Evolutionary conservation across 331 rosid species (phyloP).

Genomic region (Cydonia oblonga): DNA sequence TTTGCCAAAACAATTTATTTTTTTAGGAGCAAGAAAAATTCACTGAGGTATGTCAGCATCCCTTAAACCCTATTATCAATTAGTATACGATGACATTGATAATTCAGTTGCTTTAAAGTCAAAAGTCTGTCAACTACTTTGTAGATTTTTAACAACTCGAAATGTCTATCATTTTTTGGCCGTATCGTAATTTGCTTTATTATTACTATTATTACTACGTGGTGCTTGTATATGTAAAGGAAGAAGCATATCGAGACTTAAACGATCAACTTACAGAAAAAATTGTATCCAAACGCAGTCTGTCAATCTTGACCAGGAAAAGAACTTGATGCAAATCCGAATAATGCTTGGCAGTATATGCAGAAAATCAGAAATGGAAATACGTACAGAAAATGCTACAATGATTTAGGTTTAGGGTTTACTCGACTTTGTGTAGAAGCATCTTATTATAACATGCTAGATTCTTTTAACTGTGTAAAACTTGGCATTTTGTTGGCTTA

Average conservation of each 20-base stretch:
- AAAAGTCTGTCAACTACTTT: neutral
- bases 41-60: too few species aligned
- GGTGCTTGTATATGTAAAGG: neutral
- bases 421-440: neutral
- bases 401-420: neutral
- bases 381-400: neutral
- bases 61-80: too few species aligned
- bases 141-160: neutral
- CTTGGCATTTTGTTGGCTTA: neutral
- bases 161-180: neutral
- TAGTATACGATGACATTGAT: too few species aligned
- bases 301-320: constrained; percentile 8
- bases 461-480: neutral
- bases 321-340: neutral
- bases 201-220: neutral
- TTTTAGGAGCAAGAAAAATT: too few species aligned
- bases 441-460: neutral
- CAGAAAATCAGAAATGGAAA: neutral
- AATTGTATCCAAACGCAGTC: neutral
- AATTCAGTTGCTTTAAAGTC: neutral
- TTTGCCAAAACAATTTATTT: too few species aligned
- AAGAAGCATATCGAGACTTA: neutral
- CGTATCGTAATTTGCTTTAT: too few species aligned
- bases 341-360: neutral
- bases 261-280: neutral